Base-by-base conservation (phyloP, 371 early-diverging fungal genomes). In the Cokeromyces recurvatus region DNA sequence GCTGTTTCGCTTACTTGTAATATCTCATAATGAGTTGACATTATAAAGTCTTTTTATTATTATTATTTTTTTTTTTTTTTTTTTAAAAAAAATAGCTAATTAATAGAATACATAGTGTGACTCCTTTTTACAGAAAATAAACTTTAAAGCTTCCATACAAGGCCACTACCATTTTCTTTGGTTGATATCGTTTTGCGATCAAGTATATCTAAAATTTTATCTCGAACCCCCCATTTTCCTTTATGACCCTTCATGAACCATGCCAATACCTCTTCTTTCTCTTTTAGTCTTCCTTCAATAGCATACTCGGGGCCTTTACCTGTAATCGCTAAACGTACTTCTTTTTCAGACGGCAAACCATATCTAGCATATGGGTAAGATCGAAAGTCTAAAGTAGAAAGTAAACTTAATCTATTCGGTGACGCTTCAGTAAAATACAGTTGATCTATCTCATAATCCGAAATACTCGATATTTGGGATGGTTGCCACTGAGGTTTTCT, bases 401-500 rank as follows among this genome's bases (percentile, higher is more conserved):
- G 59, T 17, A 78, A 65, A 20, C 59, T 45, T 5, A 72, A 48
- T 14, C 43, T 11, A 15, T 69, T 58, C 2, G 68, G 65, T 1
- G 68, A 52, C 1, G 62, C 55, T 25, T 57, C 62, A 16, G 54
- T 64, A 50, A 86, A 86, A 59, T 87, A 85, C 44, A 74, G 55
- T 8, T 64, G 59, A 27, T 79, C 59, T 53, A 90, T 82, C 27
- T 75, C 66, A n/a, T 69, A 55, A 16, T 82, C 72, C 11, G 81
- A 54, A 2, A 84, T 71, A 2, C 59, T 74, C 5, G 58, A 62
- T 15, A 85, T 45, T 4, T 80, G 64, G 1, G 77, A 34, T 0
- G 94, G 93, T 11, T 81, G 48, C 95, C 95, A 96, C 39, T 74
- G 48, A 2, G 94, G 87, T 21, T 70, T 59, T 32, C 74, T 62